Evolutionary conservation across 2,329 filamentous ascomycete species (phyloP).

Genomic region (Fusarium graminum): DNA sequence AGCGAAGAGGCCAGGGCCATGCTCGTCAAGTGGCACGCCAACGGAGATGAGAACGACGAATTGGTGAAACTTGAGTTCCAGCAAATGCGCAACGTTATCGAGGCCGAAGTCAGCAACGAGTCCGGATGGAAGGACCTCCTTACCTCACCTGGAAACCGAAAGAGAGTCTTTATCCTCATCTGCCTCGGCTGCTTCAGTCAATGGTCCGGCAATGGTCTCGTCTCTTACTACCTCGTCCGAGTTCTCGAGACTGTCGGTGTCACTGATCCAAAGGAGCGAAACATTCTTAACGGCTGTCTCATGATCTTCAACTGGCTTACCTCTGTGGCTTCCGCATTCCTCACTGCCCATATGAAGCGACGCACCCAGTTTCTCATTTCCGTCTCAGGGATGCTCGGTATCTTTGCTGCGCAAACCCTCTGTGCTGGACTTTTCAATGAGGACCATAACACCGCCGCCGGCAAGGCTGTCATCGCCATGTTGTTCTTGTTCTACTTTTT

Average conservation of each 20-base stretch:
- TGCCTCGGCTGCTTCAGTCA: conserved; percentile 39
- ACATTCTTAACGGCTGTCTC: conserved; percentile 39
- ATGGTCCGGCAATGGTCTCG: conserved; percentile 34
- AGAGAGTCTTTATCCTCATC: conserved; percentile 21
- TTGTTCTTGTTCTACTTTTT: conserved; percentile 37
- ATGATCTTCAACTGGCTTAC: conserved; percentile 45
- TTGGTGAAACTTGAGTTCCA: conserved; percentile 32
- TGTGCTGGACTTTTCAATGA: conserved; percentile 36
- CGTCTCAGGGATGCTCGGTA: conserved; percentile 27
- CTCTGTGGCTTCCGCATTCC: conserved; percentile 29
- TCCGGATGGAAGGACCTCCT: conserved; percentile 28
- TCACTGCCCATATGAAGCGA: conserved; percentile 30
- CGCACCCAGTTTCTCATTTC: conserved; percentile 40
- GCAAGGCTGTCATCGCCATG: conserved; percentile 23
- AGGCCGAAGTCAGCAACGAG: conserved; percentile 24
- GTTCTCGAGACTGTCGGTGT: conserved; percentile 21
- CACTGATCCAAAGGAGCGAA: conserved; percentile 9
- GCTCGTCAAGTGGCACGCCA: conserved; percentile 29
- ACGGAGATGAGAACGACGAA: background rate
- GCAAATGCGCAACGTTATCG: conserved; percentile 39
- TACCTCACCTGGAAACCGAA: conserved; percentile 21
- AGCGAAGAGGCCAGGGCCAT: conserved; percentile 55
- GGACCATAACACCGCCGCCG: conserved; percentile 11
- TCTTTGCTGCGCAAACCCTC: conserved; percentile 33
- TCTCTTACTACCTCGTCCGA: conserved; percentile 29